Conservation (phyloP, 768 basidiomycete genomes). For the Macrolepiota albuminosa region DNA sequence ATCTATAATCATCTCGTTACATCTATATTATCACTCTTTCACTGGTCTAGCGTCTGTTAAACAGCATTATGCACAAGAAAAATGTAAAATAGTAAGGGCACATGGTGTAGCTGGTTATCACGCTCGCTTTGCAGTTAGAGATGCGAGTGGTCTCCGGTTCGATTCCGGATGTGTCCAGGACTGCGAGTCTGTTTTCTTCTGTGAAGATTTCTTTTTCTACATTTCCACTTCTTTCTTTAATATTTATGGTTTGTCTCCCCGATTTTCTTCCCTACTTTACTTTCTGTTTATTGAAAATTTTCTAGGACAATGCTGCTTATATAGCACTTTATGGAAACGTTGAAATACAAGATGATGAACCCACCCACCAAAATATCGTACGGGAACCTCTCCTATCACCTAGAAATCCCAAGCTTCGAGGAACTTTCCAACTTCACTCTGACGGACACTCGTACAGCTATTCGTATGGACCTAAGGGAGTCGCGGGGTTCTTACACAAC, state of each 20-base stretch:
- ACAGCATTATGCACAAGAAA: no score
- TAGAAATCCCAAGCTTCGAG: conserved; percentile 13
- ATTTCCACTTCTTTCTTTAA: not conserved
- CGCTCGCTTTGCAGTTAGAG: conserved; percentile 12
- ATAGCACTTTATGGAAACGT: conserved; percentile 11
- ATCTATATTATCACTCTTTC: no score
- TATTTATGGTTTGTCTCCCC: conserved; percentile 2
- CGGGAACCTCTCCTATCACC: conserved; percentile 8
- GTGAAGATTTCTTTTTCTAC: not conserved
- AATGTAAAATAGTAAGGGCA: conserved; percentile 2
- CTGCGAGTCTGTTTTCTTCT: not conserved
- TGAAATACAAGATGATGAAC: conserved; percentile 5
- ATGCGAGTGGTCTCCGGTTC: conserved; percentile 18
- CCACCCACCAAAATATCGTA: not conserved
- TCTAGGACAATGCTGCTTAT: conserved; percentile 14
- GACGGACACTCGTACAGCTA: conserved; percentile 53
- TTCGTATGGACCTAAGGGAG: conserved; percentile 67
- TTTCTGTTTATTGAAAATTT: not conserved
- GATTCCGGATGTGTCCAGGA: conserved; percentile 18
- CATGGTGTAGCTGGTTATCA: conserved; percentile 20
- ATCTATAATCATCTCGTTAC: not conserved
- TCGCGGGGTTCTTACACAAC: conserved; percentile 61
- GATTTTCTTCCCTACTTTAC: not conserved
- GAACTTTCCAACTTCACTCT: conserved; percentile 29
- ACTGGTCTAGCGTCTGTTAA: no score